Conservation (phyloP, 192 early-diverging fungal genomes). For the Backusella parvicylindrica region DNA sequence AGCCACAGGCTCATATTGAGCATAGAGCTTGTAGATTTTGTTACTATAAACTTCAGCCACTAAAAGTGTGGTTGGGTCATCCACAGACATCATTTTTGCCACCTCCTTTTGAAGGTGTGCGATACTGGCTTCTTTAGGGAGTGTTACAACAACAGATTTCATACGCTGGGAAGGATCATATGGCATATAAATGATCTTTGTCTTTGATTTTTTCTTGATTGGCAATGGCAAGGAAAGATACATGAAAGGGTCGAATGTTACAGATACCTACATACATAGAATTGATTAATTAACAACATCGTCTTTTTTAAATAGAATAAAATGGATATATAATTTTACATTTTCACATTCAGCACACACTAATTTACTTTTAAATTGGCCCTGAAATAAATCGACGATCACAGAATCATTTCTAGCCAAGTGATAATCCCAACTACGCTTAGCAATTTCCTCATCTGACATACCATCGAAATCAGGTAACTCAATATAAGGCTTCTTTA, state of each 20-base stretch:
- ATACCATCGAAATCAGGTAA: constrained; percentile 67
- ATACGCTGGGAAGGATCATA: constrained; percentile 40
- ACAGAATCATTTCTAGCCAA: constrained; percentile 74
- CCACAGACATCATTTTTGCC: constrained; percentile 46
- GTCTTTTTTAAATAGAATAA: too few relatives aligned
- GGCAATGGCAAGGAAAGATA: constrained; percentile 76
- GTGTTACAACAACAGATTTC: constrained; percentile 46
- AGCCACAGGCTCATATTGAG: constrained; percentile 45
- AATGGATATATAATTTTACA: constrained; percentile 31
- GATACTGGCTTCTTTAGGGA: constrained; percentile 64
- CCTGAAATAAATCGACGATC: constrained; percentile 48
- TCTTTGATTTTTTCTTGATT: constrained; percentile 49
- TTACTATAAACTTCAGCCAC: constrained; percentile 49
- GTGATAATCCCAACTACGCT: constrained; percentile 72
- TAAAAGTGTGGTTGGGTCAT: constrained; percentile 38
- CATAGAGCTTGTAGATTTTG: constrained; percentile 55
- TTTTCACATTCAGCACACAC: constrained; percentile 58
- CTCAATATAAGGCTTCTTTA: constrained; percentile 77
- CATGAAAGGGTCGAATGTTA: constrained; percentile 86
- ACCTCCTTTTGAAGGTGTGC: constrained; percentile 57
- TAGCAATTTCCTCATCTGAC: constrained; percentile 66
- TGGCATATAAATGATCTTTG: constrained; percentile 50
- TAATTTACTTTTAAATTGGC: constrained; percentile 38
- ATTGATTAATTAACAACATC: too few relatives aligned
- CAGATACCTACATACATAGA: constrained; percentile 42